Conservation (phyloP, 106 monocot species). For the Acorus gramineus region DNA sequence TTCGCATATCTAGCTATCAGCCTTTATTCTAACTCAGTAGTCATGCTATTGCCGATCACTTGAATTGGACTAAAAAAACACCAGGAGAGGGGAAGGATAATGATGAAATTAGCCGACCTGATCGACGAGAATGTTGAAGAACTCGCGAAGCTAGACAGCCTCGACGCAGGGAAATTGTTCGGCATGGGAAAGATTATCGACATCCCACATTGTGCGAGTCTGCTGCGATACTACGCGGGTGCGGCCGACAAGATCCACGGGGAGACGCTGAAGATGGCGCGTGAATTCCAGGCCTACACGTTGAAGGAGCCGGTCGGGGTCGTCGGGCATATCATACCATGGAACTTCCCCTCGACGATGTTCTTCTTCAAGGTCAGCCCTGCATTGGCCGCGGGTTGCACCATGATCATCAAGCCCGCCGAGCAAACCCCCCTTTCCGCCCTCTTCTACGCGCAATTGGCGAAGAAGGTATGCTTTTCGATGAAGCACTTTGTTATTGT, state of each 20-base stretch:
- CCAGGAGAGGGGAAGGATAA: constrained; percentile 32
- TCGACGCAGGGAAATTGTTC: constrained; percentile 28
- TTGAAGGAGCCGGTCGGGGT: constrained; percentile 61
- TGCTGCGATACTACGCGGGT: constrained; percentile 31
- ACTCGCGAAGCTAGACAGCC: constrained; percentile 16
- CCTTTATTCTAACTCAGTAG: not conserved
- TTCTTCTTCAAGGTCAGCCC: constrained; percentile 61
- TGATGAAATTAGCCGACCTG: constrained; percentile 28
- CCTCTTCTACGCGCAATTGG: constrained; percentile 50
- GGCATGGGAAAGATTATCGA: not conserved
- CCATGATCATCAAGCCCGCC: constrained; percentile 64
- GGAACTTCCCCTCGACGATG: constrained; percentile 53
- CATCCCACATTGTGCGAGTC: not conserved
- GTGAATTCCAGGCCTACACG: constrained; percentile 45
- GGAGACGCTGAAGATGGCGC: constrained; percentile 38
- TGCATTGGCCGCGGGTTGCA: constrained; percentile 68
- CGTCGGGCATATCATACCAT: constrained; percentile 57
- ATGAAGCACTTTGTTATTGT: no score
- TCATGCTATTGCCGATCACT: not conserved
- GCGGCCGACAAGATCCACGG: constrained; percentile 76
- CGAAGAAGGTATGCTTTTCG: constrained; percentile 37
- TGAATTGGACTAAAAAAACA: not conserved
- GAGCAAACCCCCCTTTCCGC: constrained; percentile 68
- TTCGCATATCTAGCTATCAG: not conserved
- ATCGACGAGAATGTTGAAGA: constrained; percentile 28